Evolutionary conservation across 2,329 filamentous ascomycete species (phyloP).

Genomic region (Cercospora berteroae): DNA sequence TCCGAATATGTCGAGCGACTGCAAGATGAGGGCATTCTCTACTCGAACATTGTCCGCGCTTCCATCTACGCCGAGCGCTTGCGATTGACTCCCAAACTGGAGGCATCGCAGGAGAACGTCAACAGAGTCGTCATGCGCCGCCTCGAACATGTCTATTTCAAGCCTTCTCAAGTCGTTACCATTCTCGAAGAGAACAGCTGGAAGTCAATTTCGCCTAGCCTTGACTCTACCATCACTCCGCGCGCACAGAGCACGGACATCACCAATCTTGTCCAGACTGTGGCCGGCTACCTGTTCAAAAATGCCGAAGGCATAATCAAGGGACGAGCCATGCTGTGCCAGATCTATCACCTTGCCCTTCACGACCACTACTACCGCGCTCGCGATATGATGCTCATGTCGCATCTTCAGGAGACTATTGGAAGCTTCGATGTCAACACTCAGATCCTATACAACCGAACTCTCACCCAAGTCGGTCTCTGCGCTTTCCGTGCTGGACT

Average conservation of each 20-base stretch:
- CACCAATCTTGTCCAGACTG: constrained; percentile 71
- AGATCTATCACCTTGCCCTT: constrained; percentile 96
- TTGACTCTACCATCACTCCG: constrained; percentile 79
- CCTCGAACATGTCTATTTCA: constrained; percentile 98
- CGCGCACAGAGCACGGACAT: constrained; percentile 68
- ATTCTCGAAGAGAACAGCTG: constrained; percentile 94
- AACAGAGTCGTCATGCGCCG: constrained; percentile 93
- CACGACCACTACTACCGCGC: constrained; percentile 98
- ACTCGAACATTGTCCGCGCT: constrained; percentile 86
- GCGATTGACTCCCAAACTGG: constrained; percentile 65
- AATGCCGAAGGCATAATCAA: constrained; percentile 95
- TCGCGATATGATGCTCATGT: constrained; percentile 99
- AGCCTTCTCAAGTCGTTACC: constrained; percentile 88
- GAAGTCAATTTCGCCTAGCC: constrained; percentile 68
- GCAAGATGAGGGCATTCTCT: constrained; percentile 83
- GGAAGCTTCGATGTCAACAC: constrained; percentile 93
- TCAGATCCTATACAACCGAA: constrained; percentile 98
- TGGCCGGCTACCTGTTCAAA: constrained; percentile 93
- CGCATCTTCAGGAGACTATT: constrained; percentile 96
- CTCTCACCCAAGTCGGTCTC: constrained; percentile 93
- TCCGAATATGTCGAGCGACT: constrained; percentile 97
- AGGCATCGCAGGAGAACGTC: constrained; percentile 77
- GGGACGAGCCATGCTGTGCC: constrained; percentile 94
- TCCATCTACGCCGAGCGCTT: constrained; percentile 85
- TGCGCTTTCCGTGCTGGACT: constrained; percentile 97